These are phyloP conservation scores for Poronia punctata DNA, from an alignment of 495 filamentous ascomycete species.

Conservation along the genomic window DNA sequence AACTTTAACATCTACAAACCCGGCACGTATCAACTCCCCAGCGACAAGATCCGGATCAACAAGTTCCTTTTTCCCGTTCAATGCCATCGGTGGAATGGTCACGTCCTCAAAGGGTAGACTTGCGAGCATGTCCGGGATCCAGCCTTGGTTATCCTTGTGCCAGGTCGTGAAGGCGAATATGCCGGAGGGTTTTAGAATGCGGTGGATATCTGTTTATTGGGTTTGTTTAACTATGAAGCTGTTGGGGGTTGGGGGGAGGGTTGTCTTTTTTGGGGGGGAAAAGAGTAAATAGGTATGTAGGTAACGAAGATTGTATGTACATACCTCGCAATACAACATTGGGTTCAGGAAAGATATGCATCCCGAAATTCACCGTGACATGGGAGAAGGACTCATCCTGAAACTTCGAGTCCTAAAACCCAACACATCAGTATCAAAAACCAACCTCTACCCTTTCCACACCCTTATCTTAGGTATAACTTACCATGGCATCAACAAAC, in stretches of 20 bases:
- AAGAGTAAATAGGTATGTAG: too few relatives aligned
- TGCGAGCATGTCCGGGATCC: slow-evolving; percentile 22
- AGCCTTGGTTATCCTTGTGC: slow-evolving; percentile 24
- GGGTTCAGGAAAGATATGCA: slow-evolving; percentile 36
- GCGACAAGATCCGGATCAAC: slow-evolving; percentile 30
- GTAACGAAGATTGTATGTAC: too few relatives aligned
- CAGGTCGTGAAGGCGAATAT: slow-evolving; percentile 32
- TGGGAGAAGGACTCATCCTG: slow-evolving; percentile 27
- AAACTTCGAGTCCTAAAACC: slow-evolving; percentile 26
- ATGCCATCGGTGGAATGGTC: slow-evolving; percentile 21
- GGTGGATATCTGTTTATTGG: slow-evolving; percentile 24
- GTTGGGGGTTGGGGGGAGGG: too few relatives aligned
- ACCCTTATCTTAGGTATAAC: too few relatives aligned
- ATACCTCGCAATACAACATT: slow-evolving; percentile 32
- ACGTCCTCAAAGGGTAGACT: slow-evolving; percentile 35
- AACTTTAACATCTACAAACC: slow-evolving; percentile 29
- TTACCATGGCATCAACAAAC: slow-evolving; percentile 32
- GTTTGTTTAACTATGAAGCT: not conserved
- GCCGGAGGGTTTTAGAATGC: slow-evolving; percentile 33
- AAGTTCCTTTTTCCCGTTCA: slow-evolving; percentile 28
- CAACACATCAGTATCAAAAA: too few relatives aligned
- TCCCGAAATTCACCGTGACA: slow-evolving; percentile 35
- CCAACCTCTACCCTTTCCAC: too few relatives aligned
- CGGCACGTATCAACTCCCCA: slow-evolving; percentile 20
- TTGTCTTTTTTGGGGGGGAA: too few relatives aligned